Percentiles rank a stretch among this genome's conserved stretches.
Evolutionary conservation across 768 basidiomycete genomes (phyloP).

Genomic region (Boletus pseudo-olivaceus): DNA sequence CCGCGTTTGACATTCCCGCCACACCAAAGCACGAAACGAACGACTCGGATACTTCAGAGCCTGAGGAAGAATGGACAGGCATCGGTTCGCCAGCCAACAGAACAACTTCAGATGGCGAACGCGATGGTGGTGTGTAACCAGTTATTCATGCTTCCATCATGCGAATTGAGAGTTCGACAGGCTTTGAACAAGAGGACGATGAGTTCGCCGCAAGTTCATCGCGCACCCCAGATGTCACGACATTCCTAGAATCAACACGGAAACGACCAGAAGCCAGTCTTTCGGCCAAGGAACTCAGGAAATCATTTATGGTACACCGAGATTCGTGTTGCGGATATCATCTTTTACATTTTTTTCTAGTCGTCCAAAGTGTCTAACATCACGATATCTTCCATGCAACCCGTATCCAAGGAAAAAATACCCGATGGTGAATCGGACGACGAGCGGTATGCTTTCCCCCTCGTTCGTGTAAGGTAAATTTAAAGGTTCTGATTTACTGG

Average conservation of each 20-base stretch:
- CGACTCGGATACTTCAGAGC: slow-evolving; percentile 12
- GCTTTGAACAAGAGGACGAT: slow-evolving; percentile 45
- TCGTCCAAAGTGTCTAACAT: slow-evolving; percentile 76
- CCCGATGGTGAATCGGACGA: slow-evolving; percentile 46
- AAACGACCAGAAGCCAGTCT: slow-evolving; percentile 15
- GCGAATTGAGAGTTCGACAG: slow-evolving; percentile 17
- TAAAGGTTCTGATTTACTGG: neutral
- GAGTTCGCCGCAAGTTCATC: slow-evolving; percentile 37
- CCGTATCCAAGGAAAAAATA: slow-evolving; percentile 14
- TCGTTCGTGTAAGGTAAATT: neutral
- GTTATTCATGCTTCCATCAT: neutral
- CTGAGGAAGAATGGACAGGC: slow-evolving; percentile 43
- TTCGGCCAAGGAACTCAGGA: slow-evolving; percentile 45
- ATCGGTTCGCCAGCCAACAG: slow-evolving; percentile 17
- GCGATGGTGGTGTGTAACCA: slow-evolving; percentile 17
- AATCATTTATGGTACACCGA: slow-evolving; percentile 68
- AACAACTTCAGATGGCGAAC: slow-evolving; percentile 13
- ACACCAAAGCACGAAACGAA: slow-evolving; percentile 19
- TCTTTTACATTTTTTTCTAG: slow-evolving; percentile 36
- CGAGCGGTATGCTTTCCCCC: slow-evolving; percentile 42
- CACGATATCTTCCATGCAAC: slow-evolving; percentile 25
- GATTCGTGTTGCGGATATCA: neutral
- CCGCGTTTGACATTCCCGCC: slow-evolving; percentile 34
- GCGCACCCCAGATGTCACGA: slow-evolving; percentile 45
- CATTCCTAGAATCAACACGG: slow-evolving; percentile 47